Evolutionary conservation across 148 eudicot genomes (phyloP), one percentile per base, ranked within the genome.

Genomic region (Silene conica): DNA sequence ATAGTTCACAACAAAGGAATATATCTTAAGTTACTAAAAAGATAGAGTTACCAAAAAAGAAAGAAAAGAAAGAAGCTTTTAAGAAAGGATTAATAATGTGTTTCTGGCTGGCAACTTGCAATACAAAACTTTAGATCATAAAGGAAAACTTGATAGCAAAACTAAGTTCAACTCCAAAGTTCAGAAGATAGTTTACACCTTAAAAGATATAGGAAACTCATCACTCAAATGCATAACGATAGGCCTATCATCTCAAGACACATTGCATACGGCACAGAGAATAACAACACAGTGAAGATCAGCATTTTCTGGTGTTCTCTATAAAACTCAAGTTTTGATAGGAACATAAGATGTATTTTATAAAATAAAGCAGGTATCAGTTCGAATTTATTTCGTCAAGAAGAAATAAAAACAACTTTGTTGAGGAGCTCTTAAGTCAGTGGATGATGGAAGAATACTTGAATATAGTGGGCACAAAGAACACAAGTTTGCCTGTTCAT

Each of bases 401-500:
- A 62, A 14, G 16, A 25, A 5, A 23, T 0, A 63, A 74, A 54
- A 12, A 13, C 60, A 56, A 43, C 38, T 11, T 20, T 34, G 31
- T 8, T 34, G 31, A 48, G 41, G 18, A 10, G 16, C 52, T 23
- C 26, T 67, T 13, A 23, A 41, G 45, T 22, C 10, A 1, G 14
- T 25, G n/a, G 43, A 66, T 7, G n/a, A 28, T 16, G 66, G 12
- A 13, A 70, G 74, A 73, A 38, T 68, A 92, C 98, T 93, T 91
- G 97, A 67, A 81, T 61, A 67, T 91, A 87, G 81, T 94, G 98
- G 50, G 98, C 91, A 73, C 98, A 94, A 43, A 94, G 85, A 75
- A 91, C 83, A 63, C 98, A 85, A 72, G 97, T 86, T 72, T 81
- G 76, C 75, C 79, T 86, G 80, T 69, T 84, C 88, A 94, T 80